Base-by-base conservation (phyloP, 1,284 basidiomycete species). In the Phaffia rhodozyma region DNA sequence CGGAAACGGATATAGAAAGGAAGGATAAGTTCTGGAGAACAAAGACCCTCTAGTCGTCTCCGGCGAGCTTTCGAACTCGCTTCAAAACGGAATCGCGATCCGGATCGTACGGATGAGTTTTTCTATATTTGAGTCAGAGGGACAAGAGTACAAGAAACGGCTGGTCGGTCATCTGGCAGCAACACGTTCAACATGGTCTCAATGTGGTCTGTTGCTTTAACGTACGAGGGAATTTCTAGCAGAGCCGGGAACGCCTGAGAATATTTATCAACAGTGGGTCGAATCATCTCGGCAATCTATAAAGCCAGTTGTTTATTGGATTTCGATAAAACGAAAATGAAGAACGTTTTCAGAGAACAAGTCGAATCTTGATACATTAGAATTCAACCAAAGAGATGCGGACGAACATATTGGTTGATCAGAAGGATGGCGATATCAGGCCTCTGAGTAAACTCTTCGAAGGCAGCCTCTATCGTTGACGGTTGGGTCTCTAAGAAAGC, bases 41-140 rank as follows among this genome's bases (percentile, higher is more conserved):
- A 62, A 55, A 29, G 18, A 25, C n/a, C 18, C n/a, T 54, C 55
- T 56, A 67, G 71, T 79, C 85, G 77, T 96, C 92, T 71, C 92
- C 93, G 72, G 91, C 89, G 38, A 97, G 81, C 77, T 91, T 99
- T 81, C 97, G 91, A 9, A 99, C 96, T 56, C 96, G 86, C 76
- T 97, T 98, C 71, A 99, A 80, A 47, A 99, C 84, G 1, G 91
- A 96, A 75, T 99, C 96, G 77, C 97, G 98, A 13, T 86, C 84
- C 6, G 96, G 96, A 77, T 99, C 93, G 62, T 63, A 60, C 3
- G 66, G 57, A 30, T 62, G 58, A 23, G 56, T 38, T 48, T 67
- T 62, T 5, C 60, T 62, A 49, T 1, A 57, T 30, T 48, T 18
- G 34, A 30, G 4, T 21, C n/a, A 58, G 27, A 62, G n/a, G n/a